These are phyloP conservation scores for Apodospora peruviana DNA, from an alignment of 495 filamentous ascomycete genomes.

Conservation along the genomic window DNA sequence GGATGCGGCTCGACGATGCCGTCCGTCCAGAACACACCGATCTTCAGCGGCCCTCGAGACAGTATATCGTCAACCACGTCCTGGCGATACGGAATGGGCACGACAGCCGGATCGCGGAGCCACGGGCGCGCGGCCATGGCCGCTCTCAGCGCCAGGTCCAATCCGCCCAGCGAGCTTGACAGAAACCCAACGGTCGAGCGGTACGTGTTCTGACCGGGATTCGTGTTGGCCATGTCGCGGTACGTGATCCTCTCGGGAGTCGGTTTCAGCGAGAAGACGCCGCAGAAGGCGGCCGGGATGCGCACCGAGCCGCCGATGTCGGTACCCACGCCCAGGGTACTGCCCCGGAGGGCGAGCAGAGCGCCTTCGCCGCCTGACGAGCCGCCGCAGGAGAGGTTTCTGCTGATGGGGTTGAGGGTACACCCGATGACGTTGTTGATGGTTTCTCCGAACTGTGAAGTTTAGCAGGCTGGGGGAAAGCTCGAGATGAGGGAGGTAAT, in stretches of 20 bases:
- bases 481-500: too few relatives aligned
- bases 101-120: conserved; percentile 20
- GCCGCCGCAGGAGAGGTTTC: conserved; percentile 54
- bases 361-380: conserved; percentile 57
- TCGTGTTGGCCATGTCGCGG: conserved; percentile 24
- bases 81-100: conserved; percentile 26
- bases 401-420: conserved; percentile 59
- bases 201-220: conserved; percentile 31
- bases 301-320: conserved; percentile 68
- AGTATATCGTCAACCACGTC: conserved; percentile 9
- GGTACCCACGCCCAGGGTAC: conserved; percentile 46
- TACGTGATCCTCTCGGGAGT: conserved; percentile 51
- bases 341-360: conserved; percentile 38
- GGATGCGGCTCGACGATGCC: conserved; percentile 53
- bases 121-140: conserved; percentile 21
- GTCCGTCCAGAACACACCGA: conserved; percentile 51
- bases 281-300: conserved; percentile 55
- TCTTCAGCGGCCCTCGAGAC: conserved; percentile 32
- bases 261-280: conserved; percentile 56
- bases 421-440: conserved; percentile 64
- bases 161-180: conserved; percentile 14
- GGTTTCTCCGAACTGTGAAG: conserved; percentile 34
- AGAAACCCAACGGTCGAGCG: conserved; percentile 23
- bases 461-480: neutral
- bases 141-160: conserved; percentile 33